Evolutionary conservation across 78 protist genomes (phyloP).

Genomic region (Dictyostelium intermedium): DNA sequence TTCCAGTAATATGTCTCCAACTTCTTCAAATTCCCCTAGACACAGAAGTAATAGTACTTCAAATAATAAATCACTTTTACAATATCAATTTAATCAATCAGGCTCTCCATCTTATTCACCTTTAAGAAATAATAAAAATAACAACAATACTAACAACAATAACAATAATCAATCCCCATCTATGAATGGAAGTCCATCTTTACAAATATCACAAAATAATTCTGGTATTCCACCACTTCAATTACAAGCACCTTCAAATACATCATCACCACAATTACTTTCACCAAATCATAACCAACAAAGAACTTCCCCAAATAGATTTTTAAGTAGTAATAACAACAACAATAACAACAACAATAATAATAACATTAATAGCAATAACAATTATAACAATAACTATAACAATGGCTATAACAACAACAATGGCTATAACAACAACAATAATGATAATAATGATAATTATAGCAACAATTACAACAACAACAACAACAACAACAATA

Average conservation of each 20-base stretch:
- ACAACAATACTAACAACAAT: neutral
- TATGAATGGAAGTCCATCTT: neutral
- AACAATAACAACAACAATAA: neutral
- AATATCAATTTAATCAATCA: constrained; percentile 1
- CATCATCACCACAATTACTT: neutral
- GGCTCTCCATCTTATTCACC: constrained; percentile 19
- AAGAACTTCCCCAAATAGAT: neutral
- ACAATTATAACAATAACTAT: neutral
- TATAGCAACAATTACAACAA: neutral
- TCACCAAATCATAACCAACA: constrained; percentile 17
- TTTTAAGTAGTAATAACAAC: too few species aligned
- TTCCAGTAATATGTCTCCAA: neutral
- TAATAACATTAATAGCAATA: neutral
- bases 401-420: neutral
- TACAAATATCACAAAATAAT: neutral
- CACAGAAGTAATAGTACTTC: neutral
- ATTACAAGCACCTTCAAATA: constrained; percentile 12
- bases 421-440: neutral
- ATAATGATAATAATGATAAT: neutral
- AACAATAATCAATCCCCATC: neutral
- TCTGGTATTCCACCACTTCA: neutral
- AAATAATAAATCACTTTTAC: neutral
- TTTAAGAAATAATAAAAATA: neutral
- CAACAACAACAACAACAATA: neutral
- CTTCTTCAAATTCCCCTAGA: neutral